Evolutionary conservation across 1,284 basidiomycete species (phyloP).

Genomic region (Heterobasidion parviporum): DNA sequence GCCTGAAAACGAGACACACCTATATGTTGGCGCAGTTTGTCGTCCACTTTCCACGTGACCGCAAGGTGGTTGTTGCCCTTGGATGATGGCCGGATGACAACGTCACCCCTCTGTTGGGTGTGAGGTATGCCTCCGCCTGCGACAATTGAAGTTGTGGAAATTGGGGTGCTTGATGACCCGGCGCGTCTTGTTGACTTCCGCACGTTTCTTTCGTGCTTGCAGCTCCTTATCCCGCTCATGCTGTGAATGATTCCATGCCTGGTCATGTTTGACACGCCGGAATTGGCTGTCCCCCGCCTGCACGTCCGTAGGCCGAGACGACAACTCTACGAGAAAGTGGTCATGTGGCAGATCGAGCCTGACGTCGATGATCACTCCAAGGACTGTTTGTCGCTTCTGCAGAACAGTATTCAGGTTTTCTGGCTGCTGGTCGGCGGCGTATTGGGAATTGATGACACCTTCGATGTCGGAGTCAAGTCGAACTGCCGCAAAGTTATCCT

Average conservation of each 20-base stretch:
- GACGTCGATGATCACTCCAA: constrained; percentile 73
- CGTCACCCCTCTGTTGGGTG: constrained; percentile 88
- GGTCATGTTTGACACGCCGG: constrained; percentile 55
- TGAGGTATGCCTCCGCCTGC: constrained; percentile 88
- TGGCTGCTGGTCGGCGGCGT: constrained; percentile 43
- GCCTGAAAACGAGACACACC: constrained; percentile 36
- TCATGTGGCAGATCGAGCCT: constrained; percentile 58
- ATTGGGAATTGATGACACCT: constrained; percentile 67
- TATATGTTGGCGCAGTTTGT: constrained; percentile 95
- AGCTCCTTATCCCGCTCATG: constrained; percentile 68
- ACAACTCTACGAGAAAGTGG: constrained; percentile 70
- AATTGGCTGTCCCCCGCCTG: constrained; percentile 56
- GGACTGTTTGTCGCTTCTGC: constrained; percentile 73
- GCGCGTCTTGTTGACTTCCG: constrained; percentile 69
- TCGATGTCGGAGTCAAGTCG: constrained; percentile 92
- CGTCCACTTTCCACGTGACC: constrained; percentile 99
- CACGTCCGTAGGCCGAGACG: constrained; percentile 69
- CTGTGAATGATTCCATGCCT: constrained; percentile 62
- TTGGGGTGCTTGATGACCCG: constrained; percentile 97
- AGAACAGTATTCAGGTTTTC: constrained; percentile 41
- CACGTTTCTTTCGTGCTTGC: constrained; percentile 76
- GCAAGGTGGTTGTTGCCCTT: constrained; percentile 93
- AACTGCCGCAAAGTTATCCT: constrained; percentile 46
- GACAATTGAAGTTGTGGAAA: constrained; percentile 93
- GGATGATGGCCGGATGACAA: constrained; percentile 93